A percentile compares a stretch with the other conserved stretches of the same genome.
These are phyloP conservation scores for Papiliotrema terrestris DNA, from an alignment of 1,284 basidiomycete genomes.

Conservation along the genomic window DNA sequence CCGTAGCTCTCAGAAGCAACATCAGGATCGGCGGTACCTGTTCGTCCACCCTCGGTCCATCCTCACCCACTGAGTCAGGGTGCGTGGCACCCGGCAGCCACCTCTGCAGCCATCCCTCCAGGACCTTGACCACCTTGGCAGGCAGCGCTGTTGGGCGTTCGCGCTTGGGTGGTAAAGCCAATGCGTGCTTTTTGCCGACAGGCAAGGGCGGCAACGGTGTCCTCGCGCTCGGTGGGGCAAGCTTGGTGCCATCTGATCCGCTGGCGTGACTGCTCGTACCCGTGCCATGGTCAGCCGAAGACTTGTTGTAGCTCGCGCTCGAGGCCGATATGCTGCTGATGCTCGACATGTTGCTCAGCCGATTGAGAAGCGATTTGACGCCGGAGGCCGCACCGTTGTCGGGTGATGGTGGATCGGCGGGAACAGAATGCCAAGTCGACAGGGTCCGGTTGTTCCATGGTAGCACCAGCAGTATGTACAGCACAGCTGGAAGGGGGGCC, in stretches of 20 bases:
- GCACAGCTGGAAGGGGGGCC: slow-evolving; percentile 33
- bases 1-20: slow-evolving; percentile 65
- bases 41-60: slow-evolving; percentile 62
- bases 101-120: slow-evolving; percentile 25
- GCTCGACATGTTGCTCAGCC: slow-evolving; percentile 17
- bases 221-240: not conserved
- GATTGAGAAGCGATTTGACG: slow-evolving; percentile 18
- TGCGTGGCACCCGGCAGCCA: slow-evolving; percentile 24
- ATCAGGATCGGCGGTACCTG: slow-evolving; percentile 68
- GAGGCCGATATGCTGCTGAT: not conserved
- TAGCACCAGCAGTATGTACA: slow-evolving; percentile 40
- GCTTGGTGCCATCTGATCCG: not conserved
- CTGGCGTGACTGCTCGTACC: not conserved
- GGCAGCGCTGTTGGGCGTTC: slow-evolving; percentile 22
- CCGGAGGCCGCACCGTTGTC: slow-evolving; percentile 1
- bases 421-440: slow-evolving; percentile 33
- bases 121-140: slow-evolving; percentile 20
- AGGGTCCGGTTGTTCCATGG: slow-evolving; percentile 29
- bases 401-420: slow-evolving; percentile 16
- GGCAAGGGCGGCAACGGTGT: not conserved
- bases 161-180: not conserved
- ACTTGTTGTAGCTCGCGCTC: not conserved
- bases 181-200: not conserved
- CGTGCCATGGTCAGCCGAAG: not conserved
- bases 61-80: slow-evolving; percentile 19